Percentiles rank a stretch among this genome's conserved stretches.
phyloP scores from a whole-genome alignment of 495 filamentous ascomycete species.

The Echria macrotheca region DNA sequence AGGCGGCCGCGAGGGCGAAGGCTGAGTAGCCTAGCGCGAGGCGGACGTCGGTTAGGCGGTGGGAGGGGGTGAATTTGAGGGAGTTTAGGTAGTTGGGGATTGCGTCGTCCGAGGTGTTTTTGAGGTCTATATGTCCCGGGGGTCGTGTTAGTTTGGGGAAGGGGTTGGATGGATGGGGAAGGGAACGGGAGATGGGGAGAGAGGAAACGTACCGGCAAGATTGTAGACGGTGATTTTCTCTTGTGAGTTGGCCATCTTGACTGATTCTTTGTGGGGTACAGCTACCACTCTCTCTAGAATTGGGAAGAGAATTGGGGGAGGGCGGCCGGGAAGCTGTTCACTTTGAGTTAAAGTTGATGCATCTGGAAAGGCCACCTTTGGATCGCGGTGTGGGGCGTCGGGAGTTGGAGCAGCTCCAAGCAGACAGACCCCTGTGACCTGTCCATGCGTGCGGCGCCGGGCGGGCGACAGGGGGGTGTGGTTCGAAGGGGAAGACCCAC shows the following conservation, averaged over 20 bases:
- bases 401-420: neutral
- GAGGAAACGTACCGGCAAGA: conserved; percentile 48
- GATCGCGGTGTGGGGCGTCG: neutral
- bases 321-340: too few species aligned
- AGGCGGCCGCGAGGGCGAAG: conserved; percentile 69
- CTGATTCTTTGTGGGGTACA: neutral
- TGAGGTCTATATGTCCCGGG: conserved; percentile 61
- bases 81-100: conserved; percentile 85
- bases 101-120: conserved; percentile 93
- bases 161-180: neutral
- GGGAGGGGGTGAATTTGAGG: conserved; percentile 73
- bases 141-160: conserved; percentile 14
- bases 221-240: conserved; percentile 65
- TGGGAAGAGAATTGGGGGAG: too few species aligned
- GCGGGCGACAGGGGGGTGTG: too few species aligned
- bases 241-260: conserved; percentile 22
- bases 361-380: conserved; percentile 15
- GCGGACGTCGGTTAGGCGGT: conserved; percentile 75
- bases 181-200: neutral
- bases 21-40: conserved; percentile 78
- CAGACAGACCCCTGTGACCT: neutral
- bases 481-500: too few species aligned
- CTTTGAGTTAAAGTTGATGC: too few species aligned
- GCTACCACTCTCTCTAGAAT: too few species aligned
- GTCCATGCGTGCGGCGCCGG: too few species aligned